These are phyloP conservation scores for Quercus parvula DNA, from an alignment of 306 rosid species.

Conservation along the genomic window DNA sequence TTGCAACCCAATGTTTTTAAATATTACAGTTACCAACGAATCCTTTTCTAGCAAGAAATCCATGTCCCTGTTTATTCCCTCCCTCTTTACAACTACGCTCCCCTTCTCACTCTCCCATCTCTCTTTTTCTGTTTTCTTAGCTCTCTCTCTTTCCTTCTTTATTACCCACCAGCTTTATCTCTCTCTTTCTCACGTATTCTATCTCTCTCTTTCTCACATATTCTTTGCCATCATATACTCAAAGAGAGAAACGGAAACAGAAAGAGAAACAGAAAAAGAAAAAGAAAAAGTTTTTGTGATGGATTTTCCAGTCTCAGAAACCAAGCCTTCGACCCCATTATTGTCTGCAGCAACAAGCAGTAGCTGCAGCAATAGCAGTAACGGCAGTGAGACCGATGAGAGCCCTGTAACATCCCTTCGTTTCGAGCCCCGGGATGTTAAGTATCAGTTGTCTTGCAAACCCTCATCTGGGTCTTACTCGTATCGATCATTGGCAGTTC, in stretches of 20 bases:
- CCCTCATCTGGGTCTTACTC: slow-evolving; percentile 40
- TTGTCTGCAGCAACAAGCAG: slow-evolving; percentile 29
- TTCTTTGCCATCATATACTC: background rate
- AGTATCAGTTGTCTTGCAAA: slow-evolving; percentile 5
- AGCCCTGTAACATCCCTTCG: slow-evolving; percentile 32
- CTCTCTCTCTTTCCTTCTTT: background rate
- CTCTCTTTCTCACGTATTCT: background rate
- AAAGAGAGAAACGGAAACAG: background rate
- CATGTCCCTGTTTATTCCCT: background rate
- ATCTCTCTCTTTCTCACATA: background rate
- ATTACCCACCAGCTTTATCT: background rate
- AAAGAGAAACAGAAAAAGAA: too few species aligned
- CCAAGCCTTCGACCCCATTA: slow-evolving; percentile 40
- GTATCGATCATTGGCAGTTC: slow-evolving; percentile 61
- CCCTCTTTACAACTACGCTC: slow-evolving; percentile 20
- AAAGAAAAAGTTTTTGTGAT: background rate
- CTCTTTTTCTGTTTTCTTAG: background rate
- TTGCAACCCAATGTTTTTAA: slow-evolving; percentile 27
- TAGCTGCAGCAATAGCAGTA: slow-evolving; percentile 7
- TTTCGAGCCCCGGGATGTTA: slow-evolving; percentile 23
- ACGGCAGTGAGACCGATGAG: slow-evolving; percentile 46
- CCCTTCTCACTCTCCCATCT: background rate
- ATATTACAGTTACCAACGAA: background rate
- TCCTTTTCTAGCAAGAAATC: slow-evolving; percentile 42
- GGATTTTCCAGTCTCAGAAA: slow-evolving; percentile 22